Evolutionary conservation across 768 basidiomycete species (phyloP), one percentile per base, ranked within the genome.

Genomic region (Tephrocybe rancida): DNA sequence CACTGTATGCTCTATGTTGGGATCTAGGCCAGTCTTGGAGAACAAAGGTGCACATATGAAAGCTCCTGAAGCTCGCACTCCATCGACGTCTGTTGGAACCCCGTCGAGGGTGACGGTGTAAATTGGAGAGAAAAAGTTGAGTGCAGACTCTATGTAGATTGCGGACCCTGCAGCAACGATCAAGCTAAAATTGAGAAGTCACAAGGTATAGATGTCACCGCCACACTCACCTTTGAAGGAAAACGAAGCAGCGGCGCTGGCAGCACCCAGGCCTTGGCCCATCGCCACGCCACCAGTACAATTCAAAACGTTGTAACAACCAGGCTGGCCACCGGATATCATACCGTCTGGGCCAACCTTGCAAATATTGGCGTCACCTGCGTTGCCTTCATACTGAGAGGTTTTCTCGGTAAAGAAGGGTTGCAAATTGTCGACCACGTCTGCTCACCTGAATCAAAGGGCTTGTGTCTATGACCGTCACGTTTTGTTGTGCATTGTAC

Each of bases 61-160:
- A 10, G 55, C 11, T 14, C 49, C 45, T 1, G 56, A 57, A 10
- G 52, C 27, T 24, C 63, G 51, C 21, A 60, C 55, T 4, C 67
- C 67, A 29, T 68, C 65, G 19, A 64, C 50, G 19, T 66, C 62
- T 5, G 61, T 64, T 19, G 59, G 42, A 4, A 60, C 50, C 18
- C 67, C 64, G 29, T 68, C 62, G 24, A 68, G n/a, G 2, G 61
- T 61, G 18, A 67, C 58, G 5, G 61, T 66, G 37, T 64, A 66
- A 13, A 62, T 52, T 5, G 61, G 62, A 39, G 57, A 63, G 14
- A 61, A 47, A 26, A 44, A 38, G 48, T 60, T 49, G 43, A 66
- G 55, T n/a, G 61, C 44, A 2, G 60, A 61, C 44, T 61, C 61
- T 48, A 66, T 55, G 41, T 66, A 68, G 19, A 67, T 59, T 2